These are phyloP conservation scores for Phytophthora meadii DNA, from an alignment of 352 stramenopile genomes.

Conservation along the genomic window DNA sequence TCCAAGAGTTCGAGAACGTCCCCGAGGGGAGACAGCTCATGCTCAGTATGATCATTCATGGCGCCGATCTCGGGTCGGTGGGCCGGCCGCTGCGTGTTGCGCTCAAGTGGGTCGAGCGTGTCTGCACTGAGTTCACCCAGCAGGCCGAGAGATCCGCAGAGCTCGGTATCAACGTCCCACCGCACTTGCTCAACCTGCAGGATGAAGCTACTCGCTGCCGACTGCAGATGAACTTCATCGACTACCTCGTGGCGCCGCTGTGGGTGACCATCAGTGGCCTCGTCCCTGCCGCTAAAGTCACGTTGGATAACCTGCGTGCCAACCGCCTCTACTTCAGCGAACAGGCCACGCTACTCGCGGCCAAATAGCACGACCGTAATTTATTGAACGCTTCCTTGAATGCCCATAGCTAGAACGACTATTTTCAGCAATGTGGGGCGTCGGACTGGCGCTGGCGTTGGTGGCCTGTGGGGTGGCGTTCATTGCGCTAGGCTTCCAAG, in stretches of 20 bases:
- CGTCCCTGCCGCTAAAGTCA: slow-evolving; percentile 55
- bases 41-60: slow-evolving; percentile 88
- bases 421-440: slow-evolving; percentile 20
- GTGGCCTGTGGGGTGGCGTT: slow-evolving; percentile 30
- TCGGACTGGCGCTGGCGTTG: slow-evolving; percentile 29
- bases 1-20: slow-evolving; percentile 64
- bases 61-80: slow-evolving; percentile 72
- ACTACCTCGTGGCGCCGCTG: slow-evolving; percentile 81
- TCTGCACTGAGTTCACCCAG: slow-evolving; percentile 82
- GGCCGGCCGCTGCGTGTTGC: slow-evolving; percentile 52
- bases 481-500: slow-evolving; percentile 34
- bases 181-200: slow-evolving; percentile 82
- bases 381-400: slow-evolving; percentile 13
- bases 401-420: too few relatives aligned
- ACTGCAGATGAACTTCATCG: slow-evolving; percentile 87
- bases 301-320: slow-evolving; percentile 54
- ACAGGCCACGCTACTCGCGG: slow-evolving; percentile 55
- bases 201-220: slow-evolving; percentile 65
- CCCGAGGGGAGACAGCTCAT: slow-evolving; percentile 74
- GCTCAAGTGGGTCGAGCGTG: slow-evolving; percentile 73
- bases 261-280: slow-evolving; percentile 72
- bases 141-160: slow-evolving; percentile 69
- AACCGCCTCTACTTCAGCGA: slow-evolving; percentile 83
- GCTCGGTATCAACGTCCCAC: slow-evolving; percentile 66
- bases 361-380: slow-evolving; percentile 27